A percentile compares a stretch with the other conserved stretches of the same genome.
phyloP scores from a whole-genome alignment of 495 filamentous ascomycete species.

The Penicillium cosmopolitanum region DNA sequence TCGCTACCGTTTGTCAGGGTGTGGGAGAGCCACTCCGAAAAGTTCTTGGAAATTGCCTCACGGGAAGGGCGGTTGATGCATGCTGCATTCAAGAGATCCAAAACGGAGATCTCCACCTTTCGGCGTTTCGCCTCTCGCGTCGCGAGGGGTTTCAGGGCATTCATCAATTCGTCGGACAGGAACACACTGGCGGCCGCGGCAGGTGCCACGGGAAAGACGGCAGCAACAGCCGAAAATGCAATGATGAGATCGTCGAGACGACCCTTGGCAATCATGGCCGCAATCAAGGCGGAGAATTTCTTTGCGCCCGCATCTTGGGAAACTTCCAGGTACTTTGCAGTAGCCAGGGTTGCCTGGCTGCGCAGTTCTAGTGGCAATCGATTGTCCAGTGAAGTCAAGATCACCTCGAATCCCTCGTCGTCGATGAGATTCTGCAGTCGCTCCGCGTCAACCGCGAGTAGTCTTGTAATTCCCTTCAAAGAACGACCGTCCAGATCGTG shows the following conservation, averaged over 20 bases:
- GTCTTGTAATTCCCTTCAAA: constrained; percentile 63
- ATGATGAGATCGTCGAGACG: constrained; percentile 64
- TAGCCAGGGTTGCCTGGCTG: constrained; percentile 74
- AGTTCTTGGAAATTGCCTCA: constrained; percentile 77
- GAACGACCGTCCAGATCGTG: constrained; percentile 61
- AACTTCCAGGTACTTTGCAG: constrained; percentile 77
- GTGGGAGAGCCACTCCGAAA: constrained; percentile 80
- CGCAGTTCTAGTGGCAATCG: constrained; percentile 68
- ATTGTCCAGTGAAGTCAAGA: constrained; percentile 77
- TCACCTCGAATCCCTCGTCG: constrained; percentile 75
- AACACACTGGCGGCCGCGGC: constrained; percentile 73
- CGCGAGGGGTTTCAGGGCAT: constrained; percentile 68
- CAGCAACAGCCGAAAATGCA: constrained; percentile 86
- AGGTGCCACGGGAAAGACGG: constrained; percentile 83
- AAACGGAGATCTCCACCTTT: constrained; percentile 76
- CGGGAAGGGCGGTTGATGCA: constrained; percentile 81
- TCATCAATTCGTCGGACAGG: constrained; percentile 80
- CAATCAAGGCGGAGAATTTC: constrained; percentile 69
- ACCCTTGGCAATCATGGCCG: constrained; percentile 51
- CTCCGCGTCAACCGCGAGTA: constrained; percentile 61
- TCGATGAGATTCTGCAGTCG: constrained; percentile 71
- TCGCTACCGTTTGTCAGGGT: constrained; percentile 69
- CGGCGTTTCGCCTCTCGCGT: constrained; percentile 72
- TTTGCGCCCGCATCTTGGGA: constrained; percentile 68
- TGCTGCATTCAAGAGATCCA: constrained; percentile 89